Evolutionary conservation across 495 filamentous ascomycete genomes (phyloP).

Genomic region (Penicillium flavigenum): DNA sequence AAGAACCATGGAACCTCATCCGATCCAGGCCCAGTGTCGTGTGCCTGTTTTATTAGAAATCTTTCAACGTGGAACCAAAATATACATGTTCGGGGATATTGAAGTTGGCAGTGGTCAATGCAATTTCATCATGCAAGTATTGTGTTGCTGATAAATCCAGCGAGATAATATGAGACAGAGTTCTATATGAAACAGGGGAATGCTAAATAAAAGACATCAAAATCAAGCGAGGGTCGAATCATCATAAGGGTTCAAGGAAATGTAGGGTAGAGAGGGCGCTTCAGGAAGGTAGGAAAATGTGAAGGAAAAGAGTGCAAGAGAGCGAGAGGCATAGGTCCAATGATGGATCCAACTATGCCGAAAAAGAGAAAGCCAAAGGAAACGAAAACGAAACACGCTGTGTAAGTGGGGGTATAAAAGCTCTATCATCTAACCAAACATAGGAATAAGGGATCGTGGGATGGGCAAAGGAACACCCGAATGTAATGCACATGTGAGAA

Average conservation of each 20-base stretch:
- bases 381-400: constrained; percentile 26
- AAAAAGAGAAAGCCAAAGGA: constrained; percentile 9
- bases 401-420: constrained; percentile 38
- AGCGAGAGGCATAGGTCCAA: constrained; percentile 8
- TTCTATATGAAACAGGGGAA: constrained; percentile 6
- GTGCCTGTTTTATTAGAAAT: too few species aligned
- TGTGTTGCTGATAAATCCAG: not conserved
- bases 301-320: constrained; percentile 7
- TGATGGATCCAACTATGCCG: constrained; percentile 1
- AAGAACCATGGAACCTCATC: too few species aligned
- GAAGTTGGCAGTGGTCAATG: not conserved
- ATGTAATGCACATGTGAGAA: constrained; percentile 4
- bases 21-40: too few species aligned
- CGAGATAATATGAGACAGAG: constrained; percentile 4
- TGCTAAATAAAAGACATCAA: constrained; percentile 1
- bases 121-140: constrained; percentile 11
- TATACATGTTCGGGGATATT: not conserved
- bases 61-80: too few species aligned
- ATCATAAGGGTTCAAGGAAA: constrained; percentile 15
- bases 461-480: constrained; percentile 4
- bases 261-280: constrained; percentile 7
- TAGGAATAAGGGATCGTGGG: constrained; percentile 13
- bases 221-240: constrained; percentile 5
- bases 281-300: constrained; percentile 6
- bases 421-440: constrained; percentile 30